Conservation (phyloP, 306 rosid species). For the Vicia faba region DNA sequence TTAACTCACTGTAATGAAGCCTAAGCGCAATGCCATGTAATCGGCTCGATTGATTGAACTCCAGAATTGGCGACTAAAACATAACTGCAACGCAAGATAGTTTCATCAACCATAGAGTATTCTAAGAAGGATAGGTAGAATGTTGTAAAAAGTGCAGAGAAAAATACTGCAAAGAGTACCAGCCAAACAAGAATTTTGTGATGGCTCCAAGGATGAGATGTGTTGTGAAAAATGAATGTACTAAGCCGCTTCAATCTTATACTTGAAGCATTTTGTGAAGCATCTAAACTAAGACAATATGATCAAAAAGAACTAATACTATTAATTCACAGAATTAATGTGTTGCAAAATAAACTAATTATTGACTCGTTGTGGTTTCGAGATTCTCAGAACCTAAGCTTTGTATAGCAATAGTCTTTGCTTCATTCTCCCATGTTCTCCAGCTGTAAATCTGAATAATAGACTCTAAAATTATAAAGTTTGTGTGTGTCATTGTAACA, state of each 20-base stretch:
- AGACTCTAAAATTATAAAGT: constrained; percentile 13
- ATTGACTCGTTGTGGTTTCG: constrained; percentile 9
- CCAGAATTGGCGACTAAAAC: constrained; percentile 96
- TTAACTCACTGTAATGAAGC: constrained; percentile 73
- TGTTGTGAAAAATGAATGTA: constrained; percentile 66
- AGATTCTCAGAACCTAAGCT: constrained; percentile 55
- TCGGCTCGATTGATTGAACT: constrained; percentile 80
- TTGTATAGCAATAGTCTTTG: constrained; percentile 59
- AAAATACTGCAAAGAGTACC: constrained; percentile 52
- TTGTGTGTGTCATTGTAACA: constrained; percentile 11
- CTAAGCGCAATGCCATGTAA: constrained; percentile 90
- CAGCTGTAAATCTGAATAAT: constrained; percentile 85
- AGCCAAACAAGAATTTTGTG: constrained; percentile 85
- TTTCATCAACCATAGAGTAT: constrained; percentile 10
- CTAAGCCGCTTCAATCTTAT: constrained; percentile 58
- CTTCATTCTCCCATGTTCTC: constrained; percentile 93
- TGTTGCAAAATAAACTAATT: constrained; percentile 12
- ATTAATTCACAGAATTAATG: constrained; percentile 10
- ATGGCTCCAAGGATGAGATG: constrained; percentile 93
- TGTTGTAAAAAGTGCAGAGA: constrained; percentile 3
- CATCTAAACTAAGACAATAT: constrained; percentile 49
- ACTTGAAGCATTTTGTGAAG: constrained; percentile 41
- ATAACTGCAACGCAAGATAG: constrained; percentile 77
- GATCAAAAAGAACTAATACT: not conserved
- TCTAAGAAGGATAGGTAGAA: constrained; percentile 9